Evolutionary conservation across 768 basidiomycete species (phyloP), one percentile per base, ranked within the genome.

Genomic region (Phylloporus sp.): DNA sequence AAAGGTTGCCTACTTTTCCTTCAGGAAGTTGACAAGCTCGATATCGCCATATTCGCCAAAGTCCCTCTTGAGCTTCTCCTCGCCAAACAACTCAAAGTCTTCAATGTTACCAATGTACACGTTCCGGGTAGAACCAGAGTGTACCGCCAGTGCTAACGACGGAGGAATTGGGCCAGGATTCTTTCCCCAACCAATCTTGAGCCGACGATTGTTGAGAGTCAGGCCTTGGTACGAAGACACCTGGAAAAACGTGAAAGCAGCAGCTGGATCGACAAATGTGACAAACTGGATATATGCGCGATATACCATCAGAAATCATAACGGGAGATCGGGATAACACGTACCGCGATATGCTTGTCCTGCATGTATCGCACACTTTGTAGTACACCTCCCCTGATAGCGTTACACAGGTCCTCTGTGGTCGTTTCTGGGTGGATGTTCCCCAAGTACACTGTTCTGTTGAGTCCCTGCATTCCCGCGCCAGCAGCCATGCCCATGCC

Each of bases 121-220:
- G 62, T 98, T 99, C 48, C 96, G 78, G 13, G 92, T 96, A 2
- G 95, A 92, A 17, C 96, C 96, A 0, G 83, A 78, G 63, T 94
- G 90, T 3, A 99, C 89, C 1, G 91, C 89, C 52, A 94, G 76
- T 23, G 90, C 86, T 31, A 96, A 75, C 3, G 83, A 79, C 14
- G 93, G 86, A 15, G 84, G 79, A 14, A 95, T 74, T 15, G 92
- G 86, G 6, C 92, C 93, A 14, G 90, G 84, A 61, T 89, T 89
- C 78, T 95, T 98, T 48, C 95, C 95, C 96, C 95, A 99, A 38
- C 95, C 94, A 56, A 97, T 82, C 74, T 97, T 98, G 52, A 98
- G 79, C 22, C 93, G 82, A 34, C 94, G 85, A 67, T 92, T 90
- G 73, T 92, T 94, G 48, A 98, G 74, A 20, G 86, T 90, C 45